Conservation (phyloP, 257 asterid species). For the Capsicum baccatum region DNA sequence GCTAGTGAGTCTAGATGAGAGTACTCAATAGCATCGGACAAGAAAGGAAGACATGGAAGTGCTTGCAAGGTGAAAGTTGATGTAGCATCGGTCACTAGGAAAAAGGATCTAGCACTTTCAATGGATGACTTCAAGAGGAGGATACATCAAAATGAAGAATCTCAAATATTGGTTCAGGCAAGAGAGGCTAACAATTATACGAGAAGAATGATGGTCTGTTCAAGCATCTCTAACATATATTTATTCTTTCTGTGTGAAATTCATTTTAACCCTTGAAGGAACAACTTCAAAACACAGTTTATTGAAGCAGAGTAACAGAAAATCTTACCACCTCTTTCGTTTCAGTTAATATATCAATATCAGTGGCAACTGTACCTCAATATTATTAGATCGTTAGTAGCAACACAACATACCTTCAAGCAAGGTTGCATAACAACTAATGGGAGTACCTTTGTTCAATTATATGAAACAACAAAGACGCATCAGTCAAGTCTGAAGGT, state of each 20-base stretch:
- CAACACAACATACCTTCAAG: neutral
- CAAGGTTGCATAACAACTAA: neutral
- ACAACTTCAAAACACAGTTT: neutral
- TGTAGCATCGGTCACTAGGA: conserved; percentile 55
- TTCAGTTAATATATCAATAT: neutral
- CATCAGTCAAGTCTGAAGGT: too few relatives aligned
- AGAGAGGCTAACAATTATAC: neutral
- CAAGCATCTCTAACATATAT: neutral
- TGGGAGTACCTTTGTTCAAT: too few relatives aligned
- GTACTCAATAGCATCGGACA: neutral
- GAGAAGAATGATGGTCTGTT: neutral
- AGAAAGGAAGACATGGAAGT: neutral
- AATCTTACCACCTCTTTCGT: neutral
- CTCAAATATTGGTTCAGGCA: conserved; percentile 48
- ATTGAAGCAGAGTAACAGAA: neutral
- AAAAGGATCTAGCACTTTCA: conserved; percentile 36
- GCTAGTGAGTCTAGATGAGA: conserved; percentile 27
- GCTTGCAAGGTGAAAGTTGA: conserved; percentile 28
- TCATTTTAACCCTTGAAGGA: neutral
- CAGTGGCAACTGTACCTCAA: neutral
- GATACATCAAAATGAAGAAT: conserved; percentile 47
- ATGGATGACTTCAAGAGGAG: conserved; percentile 47
- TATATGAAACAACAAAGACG: too few relatives aligned
- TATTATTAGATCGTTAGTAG: neutral
- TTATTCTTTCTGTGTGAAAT: neutral